Conservation (phyloP, 2,329 filamentous ascomycete genomes). For the Scytalidium sp. region DNA sequence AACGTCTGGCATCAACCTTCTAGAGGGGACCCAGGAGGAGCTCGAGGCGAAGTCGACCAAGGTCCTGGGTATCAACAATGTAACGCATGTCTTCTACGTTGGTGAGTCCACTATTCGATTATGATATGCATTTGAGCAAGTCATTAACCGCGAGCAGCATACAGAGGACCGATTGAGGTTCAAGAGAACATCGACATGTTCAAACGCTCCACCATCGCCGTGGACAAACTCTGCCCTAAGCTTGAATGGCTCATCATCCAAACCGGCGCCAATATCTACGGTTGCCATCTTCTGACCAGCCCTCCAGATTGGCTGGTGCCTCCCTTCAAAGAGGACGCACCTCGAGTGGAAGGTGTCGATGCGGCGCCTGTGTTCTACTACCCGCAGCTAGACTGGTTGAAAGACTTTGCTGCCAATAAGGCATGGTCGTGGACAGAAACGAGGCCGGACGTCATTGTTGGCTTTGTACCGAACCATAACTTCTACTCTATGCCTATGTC, state of each 20-base stretch:
- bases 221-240: conserved; percentile 28
- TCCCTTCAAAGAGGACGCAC: conserved; percentile 29
- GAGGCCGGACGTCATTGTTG: conserved; percentile 37
- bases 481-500: conserved; percentile 34
- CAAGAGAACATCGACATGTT: conserved; percentile 39
- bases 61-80: conserved; percentile 31
- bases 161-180: conserved; percentile 37
- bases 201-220: conserved; percentile 33
- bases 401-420: conserved; percentile 32
- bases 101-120: conserved; percentile 24
- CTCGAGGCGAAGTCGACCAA: conserved; percentile 30
- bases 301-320: conserved; percentile 30
- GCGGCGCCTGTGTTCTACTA: conserved; percentile 37
- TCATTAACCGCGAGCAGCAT: conserved; percentile 24
- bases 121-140: too few species aligned
- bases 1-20: conserved; percentile 38
- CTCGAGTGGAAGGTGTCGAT: conserved; percentile 30
- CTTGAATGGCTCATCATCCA: conserved; percentile 35
- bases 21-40: conserved; percentile 35
- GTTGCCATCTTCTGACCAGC: conserved; percentile 37
- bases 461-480: conserved; percentile 37
- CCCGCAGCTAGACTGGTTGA: conserved; percentile 36
- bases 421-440: conserved; percentile 38
- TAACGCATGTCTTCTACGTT: conserved; percentile 42
- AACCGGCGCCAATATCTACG: conserved; percentile 36